Conservation (phyloP, 768 basidiomycete species). For the Russula sp. region DNA sequence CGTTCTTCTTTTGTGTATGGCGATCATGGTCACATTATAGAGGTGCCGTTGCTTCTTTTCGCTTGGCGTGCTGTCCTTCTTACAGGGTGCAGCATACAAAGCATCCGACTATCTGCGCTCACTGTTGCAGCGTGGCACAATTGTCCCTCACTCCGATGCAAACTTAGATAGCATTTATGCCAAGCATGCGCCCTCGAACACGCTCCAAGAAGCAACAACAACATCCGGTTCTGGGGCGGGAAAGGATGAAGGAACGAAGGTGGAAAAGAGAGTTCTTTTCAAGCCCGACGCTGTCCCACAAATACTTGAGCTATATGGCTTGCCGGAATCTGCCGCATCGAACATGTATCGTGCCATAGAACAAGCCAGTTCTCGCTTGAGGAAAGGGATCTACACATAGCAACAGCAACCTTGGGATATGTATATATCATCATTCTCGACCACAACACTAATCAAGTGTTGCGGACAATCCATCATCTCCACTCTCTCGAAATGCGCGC, state of each 20-base stretch:
- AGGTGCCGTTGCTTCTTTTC: constrained; percentile 43
- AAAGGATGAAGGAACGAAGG: not conserved
- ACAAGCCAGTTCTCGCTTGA: constrained; percentile 46
- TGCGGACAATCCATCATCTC: not conserved
- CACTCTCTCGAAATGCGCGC: not conserved
- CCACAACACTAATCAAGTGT: not conserved
- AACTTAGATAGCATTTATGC: constrained; percentile 59
- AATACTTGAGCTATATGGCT: constrained; percentile 47
- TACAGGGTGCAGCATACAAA: constrained; percentile 53
- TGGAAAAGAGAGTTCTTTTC: constrained; percentile 43
- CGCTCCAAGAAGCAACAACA: constrained; percentile 19
- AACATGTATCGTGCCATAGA: constrained; percentile 65
- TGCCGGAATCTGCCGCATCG: constrained; percentile 45
- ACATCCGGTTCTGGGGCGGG: not conserved
- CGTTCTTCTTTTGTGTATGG: constrained; percentile 85
- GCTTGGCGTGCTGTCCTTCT: constrained; percentile 6
- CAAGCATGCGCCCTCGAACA: constrained; percentile 33
- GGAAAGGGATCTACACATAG: constrained; percentile 24
- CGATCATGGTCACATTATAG: constrained; percentile 81
- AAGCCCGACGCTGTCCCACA: constrained; percentile 52
- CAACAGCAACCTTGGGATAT: not conserved
- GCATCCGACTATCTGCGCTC: constrained; percentile 64
- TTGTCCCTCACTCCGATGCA: constrained; percentile 54
- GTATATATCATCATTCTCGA: not conserved
- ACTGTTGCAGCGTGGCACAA: constrained; percentile 53